These are phyloP conservation scores for Melampsora americana DNA, from an alignment of 1,284 basidiomycete genomes.

Conservation along the genomic window DNA sequence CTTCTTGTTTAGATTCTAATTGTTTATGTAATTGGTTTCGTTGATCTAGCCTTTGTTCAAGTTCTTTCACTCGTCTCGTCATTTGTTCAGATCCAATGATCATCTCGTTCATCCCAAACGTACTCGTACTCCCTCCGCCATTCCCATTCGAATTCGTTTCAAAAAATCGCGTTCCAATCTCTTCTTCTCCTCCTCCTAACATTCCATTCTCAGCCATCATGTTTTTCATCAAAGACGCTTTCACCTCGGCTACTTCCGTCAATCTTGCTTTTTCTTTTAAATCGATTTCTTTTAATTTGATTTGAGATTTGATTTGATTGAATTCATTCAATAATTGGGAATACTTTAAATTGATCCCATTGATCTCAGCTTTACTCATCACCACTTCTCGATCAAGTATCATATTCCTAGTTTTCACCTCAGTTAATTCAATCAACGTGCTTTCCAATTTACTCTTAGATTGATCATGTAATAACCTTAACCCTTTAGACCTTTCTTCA, in stretches of 20 bases:
- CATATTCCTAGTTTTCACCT: conserved; percentile 65
- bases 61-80: conserved; percentile 16
- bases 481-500: conserved; percentile 59
- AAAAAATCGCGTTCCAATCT: conserved; percentile 58
- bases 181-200: conserved; percentile 64
- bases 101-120: conserved; percentile 58
- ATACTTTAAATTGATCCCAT: conserved; percentile 73
- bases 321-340: conserved; percentile 69
- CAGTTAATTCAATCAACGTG: conserved; percentile 61
- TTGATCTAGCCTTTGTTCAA: conserved; percentile 16
- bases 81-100: conserved; percentile 63
- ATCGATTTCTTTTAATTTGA: conserved; percentile 67
- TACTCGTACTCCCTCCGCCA: conserved; percentile 41
- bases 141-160: conserved; percentile 32
- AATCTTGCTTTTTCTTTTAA: conserved; percentile 67
- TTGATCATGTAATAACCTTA: conserved; percentile 62
- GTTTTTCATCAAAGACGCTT: conserved; percentile 74
- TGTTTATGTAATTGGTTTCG: conserved; percentile 11
- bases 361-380: conserved; percentile 71
- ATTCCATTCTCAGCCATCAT: conserved; percentile 86
- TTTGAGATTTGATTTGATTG: conserved; percentile 62
- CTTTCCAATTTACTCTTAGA: conserved; percentile 46
- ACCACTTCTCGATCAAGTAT: conserved; percentile 70
- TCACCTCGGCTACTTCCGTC: conserved; percentile 70
- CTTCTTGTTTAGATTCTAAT: conserved; percentile 22